These are phyloP conservation scores for Boletus rubroflammeus DNA, from an alignment of 768 basidiomycete species.

Conservation along the genomic window DNA sequence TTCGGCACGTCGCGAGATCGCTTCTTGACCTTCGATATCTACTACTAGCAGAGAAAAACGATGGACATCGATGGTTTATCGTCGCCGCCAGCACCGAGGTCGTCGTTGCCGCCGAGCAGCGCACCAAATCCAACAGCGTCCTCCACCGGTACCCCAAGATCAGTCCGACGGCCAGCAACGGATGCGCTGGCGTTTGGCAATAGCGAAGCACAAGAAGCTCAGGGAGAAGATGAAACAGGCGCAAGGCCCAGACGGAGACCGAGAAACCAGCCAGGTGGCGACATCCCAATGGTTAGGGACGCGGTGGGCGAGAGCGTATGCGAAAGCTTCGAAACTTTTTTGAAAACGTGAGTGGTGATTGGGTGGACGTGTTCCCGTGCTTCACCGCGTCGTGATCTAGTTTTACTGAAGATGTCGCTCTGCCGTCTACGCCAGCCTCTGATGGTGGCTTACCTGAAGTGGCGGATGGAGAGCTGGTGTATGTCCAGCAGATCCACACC, in stretches of 20 bases:
- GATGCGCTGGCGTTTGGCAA: conserved; percentile 56
- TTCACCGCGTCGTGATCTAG: conserved; percentile 39
- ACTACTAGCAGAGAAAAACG: conserved; percentile 10
- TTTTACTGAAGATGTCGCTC: conserved; percentile 76
- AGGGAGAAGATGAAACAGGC: conserved; percentile 36
- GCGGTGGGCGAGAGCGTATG: conserved; percentile 94
- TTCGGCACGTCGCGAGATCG: conserved; percentile 26
- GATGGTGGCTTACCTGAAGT: conserved; percentile 59
- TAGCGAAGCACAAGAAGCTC: conserved; percentile 44
- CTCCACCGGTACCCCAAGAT: conserved; percentile 33
- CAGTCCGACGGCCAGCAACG: conserved; percentile 37
- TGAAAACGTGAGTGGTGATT: conserved; percentile 69
- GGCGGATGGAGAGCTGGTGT: conserved; percentile 64
- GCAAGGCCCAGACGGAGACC: conserved; percentile 46
- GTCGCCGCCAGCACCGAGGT: conserved; percentile 52
- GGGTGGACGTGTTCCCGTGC: not conserved
- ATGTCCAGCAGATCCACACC: conserved; percentile 89
- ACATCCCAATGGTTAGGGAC: conserved; percentile 87
- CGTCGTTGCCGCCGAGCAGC: conserved; percentile 53
- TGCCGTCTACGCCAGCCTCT: conserved; percentile 77
- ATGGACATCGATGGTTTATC: conserved; percentile 60
- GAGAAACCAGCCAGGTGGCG: conserved; percentile 45
- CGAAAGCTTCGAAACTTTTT: conserved; percentile 86
- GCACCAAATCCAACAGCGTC: conserved; percentile 39
- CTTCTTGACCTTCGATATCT: conserved; percentile 3